A percentile compares a stretch with the other conserved stretches of the same genome.
These are phyloP conservation scores for Pseudogymnoascus verrucosus DNA, from an alignment of 2,329 filamentous ascomycete species.

Conservation along the genomic window DNA sequence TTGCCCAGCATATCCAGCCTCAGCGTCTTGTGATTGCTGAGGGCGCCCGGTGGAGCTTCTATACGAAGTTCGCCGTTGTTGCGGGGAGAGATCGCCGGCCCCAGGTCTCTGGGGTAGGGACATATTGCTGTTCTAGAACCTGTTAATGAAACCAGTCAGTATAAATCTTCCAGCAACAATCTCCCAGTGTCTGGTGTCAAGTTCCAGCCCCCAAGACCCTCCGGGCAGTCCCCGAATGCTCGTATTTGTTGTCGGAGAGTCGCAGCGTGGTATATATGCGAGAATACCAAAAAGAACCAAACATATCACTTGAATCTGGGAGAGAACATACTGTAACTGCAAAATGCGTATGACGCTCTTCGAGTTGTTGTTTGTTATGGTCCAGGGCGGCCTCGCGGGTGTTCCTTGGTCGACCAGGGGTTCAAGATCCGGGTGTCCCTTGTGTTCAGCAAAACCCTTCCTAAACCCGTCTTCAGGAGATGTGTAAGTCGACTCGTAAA, in stretches of 20 bases:
- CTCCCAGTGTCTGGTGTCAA: not conserved
- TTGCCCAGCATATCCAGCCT: constrained; percentile 42
- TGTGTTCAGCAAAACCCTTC: not conserved
- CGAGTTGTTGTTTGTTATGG: not conserved
- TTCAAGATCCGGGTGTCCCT: not conserved
- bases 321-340: not conserved
- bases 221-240: not conserved
- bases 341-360: not conserved
- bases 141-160: not conserved
- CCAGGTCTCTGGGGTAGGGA: constrained; percentile 58
- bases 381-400: not conserved
- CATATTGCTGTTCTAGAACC: constrained; percentile 32
- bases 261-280: not conserved
- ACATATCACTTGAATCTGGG: not conserved
- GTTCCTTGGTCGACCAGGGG: constrained; percentile 8
- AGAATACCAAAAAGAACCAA: not conserved
- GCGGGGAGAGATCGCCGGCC: constrained; percentile 47
- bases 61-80: constrained; percentile 56
- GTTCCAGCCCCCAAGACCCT: not conserved
- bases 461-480: not conserved
- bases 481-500: not conserved
- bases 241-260: not conserved
- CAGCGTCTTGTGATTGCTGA: constrained; percentile 58
- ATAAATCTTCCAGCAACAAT: not conserved
- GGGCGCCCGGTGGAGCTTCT: constrained; percentile 62